Evolutionary conservation across 768 basidiomycete genomes (phyloP).

Genomic region (Naematelia encephala): DNA sequence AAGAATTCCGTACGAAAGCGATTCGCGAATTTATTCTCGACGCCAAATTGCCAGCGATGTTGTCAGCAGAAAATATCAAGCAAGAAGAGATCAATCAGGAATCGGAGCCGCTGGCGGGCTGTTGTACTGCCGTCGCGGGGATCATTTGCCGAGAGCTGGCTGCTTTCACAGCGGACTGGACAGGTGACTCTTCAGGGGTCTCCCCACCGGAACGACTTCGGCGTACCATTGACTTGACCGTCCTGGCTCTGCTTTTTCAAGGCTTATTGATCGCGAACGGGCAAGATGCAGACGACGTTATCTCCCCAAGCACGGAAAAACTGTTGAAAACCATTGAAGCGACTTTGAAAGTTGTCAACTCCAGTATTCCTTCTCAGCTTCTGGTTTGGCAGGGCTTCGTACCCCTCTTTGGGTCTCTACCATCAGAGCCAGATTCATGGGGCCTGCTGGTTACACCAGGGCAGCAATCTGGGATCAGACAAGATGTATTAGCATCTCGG

Average conservation of each 20-base stretch:
- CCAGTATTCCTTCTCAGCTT: conserved; percentile 64
- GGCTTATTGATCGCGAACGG: conserved; percentile 65
- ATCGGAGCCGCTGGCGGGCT: neutral
- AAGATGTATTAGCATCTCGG: conserved; percentile 43
- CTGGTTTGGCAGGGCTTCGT: conserved; percentile 59
- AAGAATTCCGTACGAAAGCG: conserved; percentile 59
- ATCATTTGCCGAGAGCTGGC: neutral
- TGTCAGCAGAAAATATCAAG: neutral
- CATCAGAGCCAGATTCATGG: conserved; percentile 37
- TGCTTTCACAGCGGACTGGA: neutral
- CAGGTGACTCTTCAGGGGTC: neutral
- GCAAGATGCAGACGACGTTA: conserved; percentile 59
- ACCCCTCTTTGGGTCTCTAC: conserved; percentile 13
- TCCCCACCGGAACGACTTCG: conserved; percentile 62
- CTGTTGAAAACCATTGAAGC: conserved; percentile 54
- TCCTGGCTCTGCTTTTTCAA: conserved; percentile 68
- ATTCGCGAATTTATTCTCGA: conserved; percentile 70
- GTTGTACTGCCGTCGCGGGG: neutral
- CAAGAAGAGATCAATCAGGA: neutral
- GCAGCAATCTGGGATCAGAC: conserved; percentile 58
- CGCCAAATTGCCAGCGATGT: conserved; percentile 57
- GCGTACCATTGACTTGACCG: conserved; percentile 65
- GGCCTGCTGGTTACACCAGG: conserved; percentile 57
- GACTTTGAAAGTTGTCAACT: conserved; percentile 52
- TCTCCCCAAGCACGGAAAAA: conserved; percentile 65